Percentiles rank a stretch among this genome's conserved stretches.
These are phyloP conservation scores for Auricularia sp. DNA, from an alignment of 768 basidiomycete species.

Conservation along the genomic window DNA sequence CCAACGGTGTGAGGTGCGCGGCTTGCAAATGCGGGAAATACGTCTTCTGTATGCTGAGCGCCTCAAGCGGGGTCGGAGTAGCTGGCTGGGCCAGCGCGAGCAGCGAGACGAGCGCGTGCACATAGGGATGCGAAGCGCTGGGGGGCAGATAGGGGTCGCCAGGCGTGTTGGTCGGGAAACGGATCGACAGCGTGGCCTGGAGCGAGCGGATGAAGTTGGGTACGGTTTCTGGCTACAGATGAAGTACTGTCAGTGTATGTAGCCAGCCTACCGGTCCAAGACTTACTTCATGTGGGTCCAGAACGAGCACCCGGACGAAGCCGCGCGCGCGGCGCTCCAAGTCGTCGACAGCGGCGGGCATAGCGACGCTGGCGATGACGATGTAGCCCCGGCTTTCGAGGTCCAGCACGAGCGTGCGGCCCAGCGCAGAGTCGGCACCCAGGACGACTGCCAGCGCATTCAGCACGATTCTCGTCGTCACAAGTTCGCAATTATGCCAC, in stretches of 20 bases:
- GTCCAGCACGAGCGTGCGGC: slow-evolving; percentile 59
- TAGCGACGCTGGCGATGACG: slow-evolving; percentile 69
- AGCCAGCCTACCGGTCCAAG: slow-evolving; percentile 26
- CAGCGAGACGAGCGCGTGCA: slow-evolving; percentile 72
- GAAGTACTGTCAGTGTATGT: too few relatives aligned
- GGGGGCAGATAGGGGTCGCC: slow-evolving; percentile 65
- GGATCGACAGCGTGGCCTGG: slow-evolving; percentile 66
- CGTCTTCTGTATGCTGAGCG: slow-evolving; percentile 41
- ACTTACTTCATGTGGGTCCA: slow-evolving; percentile 53
- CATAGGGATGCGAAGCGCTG: slow-evolving; percentile 55
- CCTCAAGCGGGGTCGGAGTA: slow-evolving; percentile 55
- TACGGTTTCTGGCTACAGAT: slow-evolving; percentile 53
- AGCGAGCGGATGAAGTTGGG: slow-evolving; percentile 74
- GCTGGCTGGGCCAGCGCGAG: slow-evolving; percentile 44
- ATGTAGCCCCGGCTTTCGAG: slow-evolving; percentile 75
- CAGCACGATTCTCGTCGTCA: too few relatives aligned
- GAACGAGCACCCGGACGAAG: slow-evolving; percentile 69
- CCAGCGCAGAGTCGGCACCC: slow-evolving; percentile 69
- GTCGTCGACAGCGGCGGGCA: slow-evolving; percentile 50
- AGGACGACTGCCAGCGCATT: slow-evolving; percentile 50
- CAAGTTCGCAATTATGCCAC: neutral
- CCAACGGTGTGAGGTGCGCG: slow-evolving; percentile 69
- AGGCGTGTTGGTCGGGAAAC: slow-evolving; percentile 66
- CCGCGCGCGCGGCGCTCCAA: slow-evolving; percentile 63
- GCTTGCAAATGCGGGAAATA: slow-evolving; percentile 66